A percentile compares a stretch with the other conserved stretches of the same genome.
These are phyloP conservation scores for Globisporangium megalacanthum DNA, from an alignment of 352 stramenopile genomes.

Conservation along the genomic window DNA sequence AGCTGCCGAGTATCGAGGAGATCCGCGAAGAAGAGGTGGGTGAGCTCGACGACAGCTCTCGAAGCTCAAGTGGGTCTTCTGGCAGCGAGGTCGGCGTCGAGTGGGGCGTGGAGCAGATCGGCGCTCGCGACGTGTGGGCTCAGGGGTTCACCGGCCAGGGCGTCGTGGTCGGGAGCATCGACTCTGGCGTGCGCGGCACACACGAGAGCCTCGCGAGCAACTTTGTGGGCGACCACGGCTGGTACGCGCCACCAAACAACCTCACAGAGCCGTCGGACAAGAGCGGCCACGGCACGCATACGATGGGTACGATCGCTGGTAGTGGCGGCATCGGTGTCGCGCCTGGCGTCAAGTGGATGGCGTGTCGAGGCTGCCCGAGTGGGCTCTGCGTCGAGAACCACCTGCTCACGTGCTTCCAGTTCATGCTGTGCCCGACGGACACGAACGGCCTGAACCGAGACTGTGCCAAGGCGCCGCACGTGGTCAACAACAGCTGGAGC, in stretches of 20 bases:
- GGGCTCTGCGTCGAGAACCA: conserved; percentile 15
- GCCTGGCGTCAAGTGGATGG: conserved; percentile 11
- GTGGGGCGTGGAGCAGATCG: conserved; percentile 15
- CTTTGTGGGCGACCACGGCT: conserved; percentile 12
- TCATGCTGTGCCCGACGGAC: conserved; percentile 55
- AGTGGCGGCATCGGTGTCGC: conserved; percentile 13
- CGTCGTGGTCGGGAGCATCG: conserved; percentile 15
- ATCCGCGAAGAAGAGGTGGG: conserved; percentile 16
- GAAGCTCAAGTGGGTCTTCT: not conserved
- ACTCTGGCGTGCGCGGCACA: conserved; percentile 13
- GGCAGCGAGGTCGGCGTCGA: not conserved
- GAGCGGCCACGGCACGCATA: conserved; percentile 15
- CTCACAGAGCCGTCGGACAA: conserved; percentile 9
- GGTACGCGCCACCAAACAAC: conserved; percentile 11
- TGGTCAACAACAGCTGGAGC: conserved; percentile 61
- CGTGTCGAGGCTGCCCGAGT: conserved; percentile 9
- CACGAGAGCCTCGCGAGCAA: conserved; percentile 11
- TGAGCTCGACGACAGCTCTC: not conserved
- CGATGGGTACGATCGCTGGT: conserved; percentile 12
- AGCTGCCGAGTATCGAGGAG: conserved; percentile 8
- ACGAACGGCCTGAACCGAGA: conserved; percentile 42
- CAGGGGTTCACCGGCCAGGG: conserved; percentile 8
- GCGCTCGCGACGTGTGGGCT: conserved; percentile 8
- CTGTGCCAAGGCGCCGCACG: conserved; percentile 36
- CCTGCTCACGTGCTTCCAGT: conserved; percentile 38